Percentiles rank a stretch among this genome's conserved stretches.
phyloP scores from a whole-genome alignment of 2,329 filamentous ascomycete genomes.

The Thelonectria blattea region DNA sequence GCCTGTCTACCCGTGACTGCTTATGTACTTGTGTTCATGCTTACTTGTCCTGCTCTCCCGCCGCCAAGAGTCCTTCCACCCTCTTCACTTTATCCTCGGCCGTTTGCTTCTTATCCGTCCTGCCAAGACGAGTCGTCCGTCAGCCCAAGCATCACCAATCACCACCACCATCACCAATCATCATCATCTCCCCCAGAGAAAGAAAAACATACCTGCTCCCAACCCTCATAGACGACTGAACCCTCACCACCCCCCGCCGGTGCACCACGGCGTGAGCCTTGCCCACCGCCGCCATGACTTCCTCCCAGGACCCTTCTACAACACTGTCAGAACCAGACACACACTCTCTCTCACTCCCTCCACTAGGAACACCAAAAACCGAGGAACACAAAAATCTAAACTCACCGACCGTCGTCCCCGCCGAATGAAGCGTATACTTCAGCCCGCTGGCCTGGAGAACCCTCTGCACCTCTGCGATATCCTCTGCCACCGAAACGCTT shows the following conservation, averaged over 20 bases:
- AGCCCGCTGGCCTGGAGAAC: slow-evolving; percentile 82
- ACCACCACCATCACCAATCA: background rate
- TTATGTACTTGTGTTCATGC: too few relatives aligned
- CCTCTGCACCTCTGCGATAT: slow-evolving; percentile 88
- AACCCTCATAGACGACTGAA: slow-evolving; percentile 88
- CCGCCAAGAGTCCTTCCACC: slow-evolving; percentile 57
- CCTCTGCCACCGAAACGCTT: slow-evolving; percentile 75
- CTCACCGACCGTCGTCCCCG: slow-evolving; percentile 89
- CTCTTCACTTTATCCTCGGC: slow-evolving; percentile 79
- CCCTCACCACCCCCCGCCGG: slow-evolving; percentile 74
- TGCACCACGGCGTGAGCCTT: slow-evolving; percentile 83
- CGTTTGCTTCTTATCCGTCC: slow-evolving; percentile 85
- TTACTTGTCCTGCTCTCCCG: slow-evolving; percentile 19
- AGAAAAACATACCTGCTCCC: slow-evolving; percentile 70
- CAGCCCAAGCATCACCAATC: too few relatives aligned
- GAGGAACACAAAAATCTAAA: too few relatives aligned
- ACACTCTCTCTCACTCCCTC: too few relatives aligned
- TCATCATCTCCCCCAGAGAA: background rate
- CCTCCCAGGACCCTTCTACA: slow-evolving; percentile 90
- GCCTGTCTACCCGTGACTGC: too few relatives aligned
- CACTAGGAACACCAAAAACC: too few relatives aligned
- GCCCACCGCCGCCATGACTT: slow-evolving; percentile 84
- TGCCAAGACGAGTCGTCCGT: slow-evolving; percentile 36
- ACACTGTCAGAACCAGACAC: too few relatives aligned
- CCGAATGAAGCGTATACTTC: slow-evolving; percentile 88